Evolutionary conservation across 2,329 filamentous ascomycete species (phyloP), one percentile per base, ranked within the genome.

Genomic region (Monilinia vaccinii-corymbosi): DNA sequence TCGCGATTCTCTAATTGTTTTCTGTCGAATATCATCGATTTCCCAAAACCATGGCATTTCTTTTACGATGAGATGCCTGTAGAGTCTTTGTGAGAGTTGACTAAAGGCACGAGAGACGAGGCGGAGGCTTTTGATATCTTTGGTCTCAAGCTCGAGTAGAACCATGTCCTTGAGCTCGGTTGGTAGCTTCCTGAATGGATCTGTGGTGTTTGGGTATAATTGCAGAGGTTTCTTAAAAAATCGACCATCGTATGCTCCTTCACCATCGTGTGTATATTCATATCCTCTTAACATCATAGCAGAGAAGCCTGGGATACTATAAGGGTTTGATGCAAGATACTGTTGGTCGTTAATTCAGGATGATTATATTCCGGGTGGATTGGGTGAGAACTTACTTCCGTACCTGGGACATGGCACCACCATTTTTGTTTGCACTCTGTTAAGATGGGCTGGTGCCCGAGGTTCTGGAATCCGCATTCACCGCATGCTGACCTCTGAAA

Each of bases 31-130:
- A 13, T 60, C 48, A 45, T 63, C 57, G 16, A 62, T 60, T 32
- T 60, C 60, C 53, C 57, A 62, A 18, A 58, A 62, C 57, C 57
- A 63, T 1, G 60, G 62, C 18, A 62, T 45, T 28, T 63, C 60
- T 40, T 62, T 51, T 9, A 36, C 11, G 25, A 62, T 60, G 1
- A 63, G 45, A 31, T 55, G 36, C 14, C 18, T 62, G 18, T 60
- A 58, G 8, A 62, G 7, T 11, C 50, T 36, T 23, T 60, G 52
- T 8, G 53, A 36, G 0, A 62, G 38, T 28, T 60, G 60, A 18
- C 50, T 44, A 32, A 63, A 62, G 18, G 36, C 48, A 21, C 57
- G 52, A 25, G 60, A 58, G 16, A 56, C 50, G 6, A 52, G 34
- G 10, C 60, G 57, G 4, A 62, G 44, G 32, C 32, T 34, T 7